A percentile compares a stretch with the other conserved stretches of the same genome.
These are phyloP conservation scores for Austroboletus eburneus DNA, from an alignment of 768 basidiomycete genomes.

Conservation along the genomic window DNA sequence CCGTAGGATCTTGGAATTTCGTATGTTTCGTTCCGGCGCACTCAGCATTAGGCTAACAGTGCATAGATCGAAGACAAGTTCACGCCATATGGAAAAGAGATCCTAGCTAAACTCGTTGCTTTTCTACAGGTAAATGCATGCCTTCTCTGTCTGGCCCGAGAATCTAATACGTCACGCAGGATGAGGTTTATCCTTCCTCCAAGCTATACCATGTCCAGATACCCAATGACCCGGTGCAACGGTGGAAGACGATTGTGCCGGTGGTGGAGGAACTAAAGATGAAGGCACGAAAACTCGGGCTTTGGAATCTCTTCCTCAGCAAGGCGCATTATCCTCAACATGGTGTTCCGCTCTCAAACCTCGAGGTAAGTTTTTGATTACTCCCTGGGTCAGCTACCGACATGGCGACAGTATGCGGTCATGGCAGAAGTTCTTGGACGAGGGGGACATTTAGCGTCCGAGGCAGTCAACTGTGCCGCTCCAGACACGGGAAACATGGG, in stretches of 20 bases:
- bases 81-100: conserved; percentile 85
- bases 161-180: conserved; percentile 39
- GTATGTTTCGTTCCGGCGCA: conserved; percentile 37
- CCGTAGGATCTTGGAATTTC: conserved; percentile 84
- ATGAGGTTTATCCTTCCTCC: conserved; percentile 81
- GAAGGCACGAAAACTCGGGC: conserved; percentile 81
- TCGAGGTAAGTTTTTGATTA: conserved; percentile 66
- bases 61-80: conserved; percentile 86
- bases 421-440: conserved; percentile 96
- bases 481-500: conserved; percentile 99
- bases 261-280: conserved; percentile 80
- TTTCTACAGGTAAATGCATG: conserved; percentile 69
- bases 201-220: conserved; percentile 78
- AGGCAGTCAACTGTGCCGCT: conserved; percentile 90
- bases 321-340: conserved; percentile 87
- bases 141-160: background rate
- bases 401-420: conserved; percentile 73
- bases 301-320: conserved; percentile 98
- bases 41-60: conserved; percentile 5
- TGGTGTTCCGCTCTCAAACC: conserved; percentile 87
- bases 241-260: conserved; percentile 84
- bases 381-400: background rate
- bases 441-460: conserved; percentile 74
- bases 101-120: conserved; percentile 71
- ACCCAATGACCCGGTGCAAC: conserved; percentile 62